Evolutionary conservation across 495 filamentous ascomycete species (phyloP).

Genomic region (Penicillium angulare): DNA sequence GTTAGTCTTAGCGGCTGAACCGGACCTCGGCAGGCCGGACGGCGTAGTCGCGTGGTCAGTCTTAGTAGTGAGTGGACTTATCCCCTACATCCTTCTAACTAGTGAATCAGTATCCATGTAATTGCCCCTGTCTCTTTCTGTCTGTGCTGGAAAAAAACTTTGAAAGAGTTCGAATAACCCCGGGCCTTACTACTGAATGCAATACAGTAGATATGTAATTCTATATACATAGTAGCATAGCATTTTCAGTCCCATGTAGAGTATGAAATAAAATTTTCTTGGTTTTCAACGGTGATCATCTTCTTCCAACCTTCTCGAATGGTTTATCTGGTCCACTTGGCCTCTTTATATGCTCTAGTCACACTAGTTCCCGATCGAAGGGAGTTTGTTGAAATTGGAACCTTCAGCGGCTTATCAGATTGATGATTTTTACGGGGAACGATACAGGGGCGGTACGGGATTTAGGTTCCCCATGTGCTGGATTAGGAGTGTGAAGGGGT

Average conservation of each 20-base stretch:
- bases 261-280: no score
- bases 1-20: slow-evolving; percentile 12
- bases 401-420: slow-evolving; percentile 23
- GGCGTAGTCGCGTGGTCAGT: slow-evolving; percentile 20
- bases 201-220: no score
- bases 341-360: neutral
- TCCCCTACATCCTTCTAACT: no score
- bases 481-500: no score
- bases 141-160: no score
- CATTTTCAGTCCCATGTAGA: no score
- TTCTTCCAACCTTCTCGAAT: slow-evolving; percentile 12
- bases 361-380: slow-evolving; percentile 17
- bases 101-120: no score
- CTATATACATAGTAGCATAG: no score
- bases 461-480: slow-evolving; percentile 1
- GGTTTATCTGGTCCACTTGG: slow-evolving; percentile 7
- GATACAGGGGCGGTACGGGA: neutral
- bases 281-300: neutral
- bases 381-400: neutral
- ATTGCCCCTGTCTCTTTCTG: no score
- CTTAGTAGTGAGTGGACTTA: no score
- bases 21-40: slow-evolving; percentile 22
- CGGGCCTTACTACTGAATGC: no score
- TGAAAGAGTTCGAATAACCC: no score
- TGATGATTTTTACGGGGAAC: slow-evolving; percentile 17